Evolutionary conservation across 352 stramenopile species (phyloP).

Genomic region (Globisporangium carolinianum): DNA sequence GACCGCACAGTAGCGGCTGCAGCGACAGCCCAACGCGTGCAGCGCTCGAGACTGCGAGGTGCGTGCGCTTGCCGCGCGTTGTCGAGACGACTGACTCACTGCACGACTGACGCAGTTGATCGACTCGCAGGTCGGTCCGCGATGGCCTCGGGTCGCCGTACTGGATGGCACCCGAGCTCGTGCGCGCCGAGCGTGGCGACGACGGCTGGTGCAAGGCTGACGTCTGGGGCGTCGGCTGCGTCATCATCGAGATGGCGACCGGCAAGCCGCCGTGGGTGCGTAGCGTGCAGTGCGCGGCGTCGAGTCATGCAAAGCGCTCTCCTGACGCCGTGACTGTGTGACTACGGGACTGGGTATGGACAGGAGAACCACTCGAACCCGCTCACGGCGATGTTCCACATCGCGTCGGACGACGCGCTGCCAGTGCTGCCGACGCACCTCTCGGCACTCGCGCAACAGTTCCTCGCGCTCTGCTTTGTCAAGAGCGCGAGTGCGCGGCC

Average conservation of each 20-base stretch:
- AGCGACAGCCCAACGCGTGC: not conserved
- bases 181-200: conserved; percentile 64
- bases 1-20: not conserved
- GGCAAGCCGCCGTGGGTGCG: conserved; percentile 78
- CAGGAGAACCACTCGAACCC: conserved; percentile 73
- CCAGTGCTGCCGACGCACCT: conserved; percentile 36
- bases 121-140: conserved; percentile 40
- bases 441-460: conserved; percentile 29
- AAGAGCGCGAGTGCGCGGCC: conserved; percentile 66
- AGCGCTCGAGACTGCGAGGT: conserved; percentile 14
- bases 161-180: conserved; percentile 95
- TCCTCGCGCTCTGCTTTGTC: conserved; percentile 51
- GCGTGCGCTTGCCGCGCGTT: not conserved
- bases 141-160: conserved; percentile 88
- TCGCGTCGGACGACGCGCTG: conserved; percentile 51
- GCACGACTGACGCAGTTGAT: conserved; percentile 1
- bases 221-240: conserved; percentile 88
- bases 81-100: too few relatives aligned
- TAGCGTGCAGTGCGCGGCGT: not conserved
- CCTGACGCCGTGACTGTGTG: too few relatives aligned
- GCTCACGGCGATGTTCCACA: conserved; percentile 80
- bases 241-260: conserved; percentile 87
- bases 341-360: not conserved
- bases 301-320: not conserved
- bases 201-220: conserved; percentile 86